Percentiles rank a stretch among this genome's conserved stretches.
These are phyloP conservation scores for Solanum phureja DNA, from an alignment of 257 asterid species.

Conservation along the genomic window DNA sequence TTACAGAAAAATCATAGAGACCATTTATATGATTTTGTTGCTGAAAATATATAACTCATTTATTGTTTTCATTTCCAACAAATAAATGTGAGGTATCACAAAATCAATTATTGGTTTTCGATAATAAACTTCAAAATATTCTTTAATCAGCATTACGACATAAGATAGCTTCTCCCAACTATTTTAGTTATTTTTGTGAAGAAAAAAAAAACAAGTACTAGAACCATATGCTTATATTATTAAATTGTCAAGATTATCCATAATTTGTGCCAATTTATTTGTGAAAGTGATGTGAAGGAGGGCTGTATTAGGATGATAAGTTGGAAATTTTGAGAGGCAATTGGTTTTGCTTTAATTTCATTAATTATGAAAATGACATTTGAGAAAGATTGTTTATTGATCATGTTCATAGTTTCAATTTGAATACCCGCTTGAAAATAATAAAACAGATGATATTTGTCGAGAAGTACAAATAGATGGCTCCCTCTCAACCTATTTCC, in stretches of 20 bases:
- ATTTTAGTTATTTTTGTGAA: not conserved
- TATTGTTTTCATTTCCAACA: not conserved
- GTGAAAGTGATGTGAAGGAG: not conserved
- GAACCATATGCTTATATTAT: not conserved
- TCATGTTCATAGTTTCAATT: not conserved
- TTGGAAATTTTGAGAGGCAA: not conserved
- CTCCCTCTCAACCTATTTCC: not conserved
- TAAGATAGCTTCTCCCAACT: not conserved
- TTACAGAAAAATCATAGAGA: not conserved
- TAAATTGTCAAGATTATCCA: not conserved
- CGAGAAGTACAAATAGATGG: not conserved
- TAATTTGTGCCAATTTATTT: not conserved
- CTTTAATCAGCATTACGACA: not conserved
- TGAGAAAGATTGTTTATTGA: not conserved
- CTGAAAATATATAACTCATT: not conserved
- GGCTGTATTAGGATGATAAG: not conserved
- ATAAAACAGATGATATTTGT: not conserved
- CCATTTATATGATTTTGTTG: not conserved
- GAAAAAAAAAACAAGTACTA: not conserved
- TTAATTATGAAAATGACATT: not conserved
- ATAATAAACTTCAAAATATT: not conserved
- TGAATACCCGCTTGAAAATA: not conserved
- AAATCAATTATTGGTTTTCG: not conserved
- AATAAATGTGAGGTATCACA: not conserved
- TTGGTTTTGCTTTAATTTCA: not conserved